Evolutionary conservation across 176 grass and related monocot genomes (phyloP).

Genomic region (Otatea glauca): DNA sequence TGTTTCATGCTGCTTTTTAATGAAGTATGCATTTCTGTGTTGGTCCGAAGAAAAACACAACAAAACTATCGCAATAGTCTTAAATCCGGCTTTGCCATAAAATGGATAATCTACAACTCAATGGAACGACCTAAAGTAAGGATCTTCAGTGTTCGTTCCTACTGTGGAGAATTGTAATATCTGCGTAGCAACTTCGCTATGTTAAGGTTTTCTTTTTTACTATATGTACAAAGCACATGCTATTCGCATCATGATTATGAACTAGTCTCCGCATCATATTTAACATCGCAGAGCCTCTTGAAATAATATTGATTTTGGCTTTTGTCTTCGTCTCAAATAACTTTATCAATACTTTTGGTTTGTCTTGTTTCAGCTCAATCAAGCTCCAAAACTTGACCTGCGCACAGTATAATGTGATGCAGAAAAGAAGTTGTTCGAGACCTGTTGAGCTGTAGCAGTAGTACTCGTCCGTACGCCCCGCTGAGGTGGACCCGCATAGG

Average conservation of each 20-base stretch:
- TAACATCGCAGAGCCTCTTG: background rate
- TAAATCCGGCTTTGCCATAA: background rate
- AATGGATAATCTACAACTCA: background rate
- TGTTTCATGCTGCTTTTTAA: background rate
- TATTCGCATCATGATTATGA: background rate
- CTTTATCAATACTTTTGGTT: slow-evolving; percentile 13
- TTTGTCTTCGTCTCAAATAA: slow-evolving; percentile 17
- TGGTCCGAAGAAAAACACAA: background rate
- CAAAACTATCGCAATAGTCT: background rate
- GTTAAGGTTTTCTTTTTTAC: background rate
- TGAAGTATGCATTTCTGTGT: background rate
- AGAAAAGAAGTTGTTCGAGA: background rate
- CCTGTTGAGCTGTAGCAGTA: background rate
- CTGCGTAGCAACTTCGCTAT: background rate
- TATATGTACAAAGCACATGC: background rate
- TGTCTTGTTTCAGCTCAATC: background rate
- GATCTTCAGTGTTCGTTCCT: background rate
- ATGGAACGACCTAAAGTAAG: background rate
- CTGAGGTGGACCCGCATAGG: no score
- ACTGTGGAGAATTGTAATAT: background rate
- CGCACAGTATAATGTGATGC: background rate
- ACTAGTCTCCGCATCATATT: background rate
- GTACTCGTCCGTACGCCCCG: no score
- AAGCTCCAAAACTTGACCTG: background rate
- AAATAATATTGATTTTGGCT: background rate